phyloP scores from a whole-genome alignment of 768 basidiomycete species.

The Mycena leptocephala region DNA sequence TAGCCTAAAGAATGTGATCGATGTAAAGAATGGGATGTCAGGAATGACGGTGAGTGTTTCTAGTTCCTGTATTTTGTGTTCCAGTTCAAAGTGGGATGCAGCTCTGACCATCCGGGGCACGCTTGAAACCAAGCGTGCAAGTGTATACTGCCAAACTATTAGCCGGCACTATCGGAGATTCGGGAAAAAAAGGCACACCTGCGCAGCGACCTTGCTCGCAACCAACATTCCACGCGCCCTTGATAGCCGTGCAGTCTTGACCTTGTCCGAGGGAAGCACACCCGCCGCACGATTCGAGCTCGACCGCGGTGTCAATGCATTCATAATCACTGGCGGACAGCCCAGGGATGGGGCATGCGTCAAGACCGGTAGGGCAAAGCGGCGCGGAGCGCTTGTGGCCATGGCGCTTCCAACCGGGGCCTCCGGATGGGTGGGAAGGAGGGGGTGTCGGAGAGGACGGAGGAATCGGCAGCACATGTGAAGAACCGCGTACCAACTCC shows the following conservation, averaged over 20 bases:
- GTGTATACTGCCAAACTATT: slow-evolving; percentile 59
- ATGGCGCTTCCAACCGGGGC: slow-evolving; percentile 36
- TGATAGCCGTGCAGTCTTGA: slow-evolving; percentile 80
- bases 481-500: slow-evolving; percentile 61
- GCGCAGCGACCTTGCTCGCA: slow-evolving; percentile 72
- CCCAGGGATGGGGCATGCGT: slow-evolving; percentile 71
- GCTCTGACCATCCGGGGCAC: slow-evolving; percentile 52
- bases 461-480: slow-evolving; percentile 58
- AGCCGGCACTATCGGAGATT: background rate
- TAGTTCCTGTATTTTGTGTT: slow-evolving; percentile 2
- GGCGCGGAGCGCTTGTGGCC: slow-evolving; percentile 48
- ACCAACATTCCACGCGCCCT: slow-evolving; percentile 78
- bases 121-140: slow-evolving; percentile 66
- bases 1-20: slow-evolving; percentile 21
- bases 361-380: slow-evolving; percentile 69
- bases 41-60: slow-evolving; percentile 32
- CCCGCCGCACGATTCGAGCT: slow-evolving; percentile 85
- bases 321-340: slow-evolving; percentile 65
- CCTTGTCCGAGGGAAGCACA: slow-evolving; percentile 77
- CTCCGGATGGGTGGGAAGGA: slow-evolving; percentile 52
- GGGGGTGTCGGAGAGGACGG: slow-evolving; percentile 49
- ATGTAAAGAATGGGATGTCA: slow-evolving; percentile 35
- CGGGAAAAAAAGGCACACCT: slow-evolving; percentile 56
- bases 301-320: slow-evolving; percentile 74
- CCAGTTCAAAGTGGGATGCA: slow-evolving; percentile 37